Evolutionary conservation across 352 stramenopile species (phyloP).

Genomic region (Phytophthora pinifolia): DNA sequence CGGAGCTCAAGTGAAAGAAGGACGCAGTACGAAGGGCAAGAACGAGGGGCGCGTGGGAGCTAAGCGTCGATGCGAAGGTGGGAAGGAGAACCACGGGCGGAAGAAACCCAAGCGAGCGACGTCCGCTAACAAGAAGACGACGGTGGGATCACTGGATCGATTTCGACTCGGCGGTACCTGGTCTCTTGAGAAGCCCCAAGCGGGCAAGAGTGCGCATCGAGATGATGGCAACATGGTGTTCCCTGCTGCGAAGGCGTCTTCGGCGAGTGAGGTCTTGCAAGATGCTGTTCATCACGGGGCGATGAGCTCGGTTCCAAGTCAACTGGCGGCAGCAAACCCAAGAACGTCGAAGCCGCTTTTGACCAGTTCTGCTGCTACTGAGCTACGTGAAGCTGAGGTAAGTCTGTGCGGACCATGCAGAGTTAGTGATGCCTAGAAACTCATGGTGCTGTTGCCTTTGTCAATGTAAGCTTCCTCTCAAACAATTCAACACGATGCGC

Average conservation of each 20-base stretch:
- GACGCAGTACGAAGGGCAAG: background rate
- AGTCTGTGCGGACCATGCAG: background rate
- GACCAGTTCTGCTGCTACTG: background rate
- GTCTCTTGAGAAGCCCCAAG: slow-evolving; percentile 4
- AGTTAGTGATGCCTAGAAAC: background rate
- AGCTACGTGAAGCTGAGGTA: background rate
- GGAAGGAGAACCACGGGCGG: background rate
- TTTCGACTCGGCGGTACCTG: slow-evolving; percentile 18
- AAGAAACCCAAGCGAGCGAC: slow-evolving; percentile 18
- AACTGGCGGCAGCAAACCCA: background rate
- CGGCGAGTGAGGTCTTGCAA: background rate
- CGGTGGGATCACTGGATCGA: slow-evolving; percentile 9
- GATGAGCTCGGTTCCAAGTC: too few relatives aligned
- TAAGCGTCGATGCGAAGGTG: slow-evolving; percentile 18
- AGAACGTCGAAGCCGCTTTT: background rate
- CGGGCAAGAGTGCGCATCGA: background rate
- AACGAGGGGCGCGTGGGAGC: background rate
- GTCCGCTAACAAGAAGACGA: slow-evolving; percentile 1
- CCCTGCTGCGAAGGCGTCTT: background rate
- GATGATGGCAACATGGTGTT: background rate
- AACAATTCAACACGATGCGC: background rate
- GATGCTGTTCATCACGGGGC: background rate
- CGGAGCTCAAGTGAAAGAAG: background rate
- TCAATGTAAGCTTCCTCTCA: too few relatives aligned
- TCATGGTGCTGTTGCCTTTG: background rate